These are phyloP conservation scores for Apiospora rasikravindrae DNA, from an alignment of 2,329 filamentous ascomycete species.

Conservation along the genomic window DNA sequence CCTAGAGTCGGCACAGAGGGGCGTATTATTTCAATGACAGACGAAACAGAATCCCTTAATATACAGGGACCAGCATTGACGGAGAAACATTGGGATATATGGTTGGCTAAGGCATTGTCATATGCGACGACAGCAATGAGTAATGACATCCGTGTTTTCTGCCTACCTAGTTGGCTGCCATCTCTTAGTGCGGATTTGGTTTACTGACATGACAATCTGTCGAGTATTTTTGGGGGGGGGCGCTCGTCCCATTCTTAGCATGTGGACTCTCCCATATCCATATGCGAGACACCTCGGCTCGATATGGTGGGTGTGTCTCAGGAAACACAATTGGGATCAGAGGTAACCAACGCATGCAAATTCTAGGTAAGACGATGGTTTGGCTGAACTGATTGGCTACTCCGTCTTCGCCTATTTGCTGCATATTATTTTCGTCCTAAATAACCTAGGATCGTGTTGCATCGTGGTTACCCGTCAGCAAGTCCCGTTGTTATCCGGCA, in stretches of 20 bases:
- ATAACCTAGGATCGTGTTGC: background rate
- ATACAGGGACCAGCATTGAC: background rate
- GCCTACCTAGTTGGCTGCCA: background rate
- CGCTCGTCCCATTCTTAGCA: background rate
- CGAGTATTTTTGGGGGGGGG: background rate
- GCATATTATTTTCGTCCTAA: background rate
- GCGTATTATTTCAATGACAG: background rate
- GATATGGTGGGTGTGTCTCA: background rate
- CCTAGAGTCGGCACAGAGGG: background rate
- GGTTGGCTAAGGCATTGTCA: background rate
- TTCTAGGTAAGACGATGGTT: background rate
- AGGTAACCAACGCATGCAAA: background rate
- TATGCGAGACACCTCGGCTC: background rate
- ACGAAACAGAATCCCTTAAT: background rate
- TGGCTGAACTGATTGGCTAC: background rate
- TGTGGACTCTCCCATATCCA: background rate
- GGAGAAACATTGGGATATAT: background rate
- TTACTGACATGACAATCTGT: background rate
- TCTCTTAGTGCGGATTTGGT: background rate
- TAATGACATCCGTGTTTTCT: background rate
- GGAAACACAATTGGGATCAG: background rate
- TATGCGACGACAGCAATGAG: background rate
- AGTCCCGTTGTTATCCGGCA: slow-evolving; percentile 16
- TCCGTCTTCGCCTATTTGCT: background rate
- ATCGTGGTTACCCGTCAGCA: background rate